Percentiles rank a stretch among this genome's conserved stretches.
phyloP scores from a whole-genome alignment of 225 moss, liverwort and hornwort species.

The Sphagnum tenellum region DNA sequence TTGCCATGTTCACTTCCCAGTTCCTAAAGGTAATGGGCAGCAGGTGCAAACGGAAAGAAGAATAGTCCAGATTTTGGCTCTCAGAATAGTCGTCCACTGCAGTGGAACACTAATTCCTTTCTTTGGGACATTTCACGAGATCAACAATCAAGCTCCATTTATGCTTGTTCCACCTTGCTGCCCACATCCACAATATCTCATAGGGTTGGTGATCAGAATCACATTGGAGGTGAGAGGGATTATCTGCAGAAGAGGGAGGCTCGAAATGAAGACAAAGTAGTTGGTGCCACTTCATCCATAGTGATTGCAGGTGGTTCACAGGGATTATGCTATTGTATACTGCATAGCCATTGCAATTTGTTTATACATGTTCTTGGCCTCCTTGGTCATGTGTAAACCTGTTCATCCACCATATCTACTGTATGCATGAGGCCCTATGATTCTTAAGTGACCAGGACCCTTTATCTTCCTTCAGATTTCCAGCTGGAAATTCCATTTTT shows the following conservation, averaged over 20 bases:
- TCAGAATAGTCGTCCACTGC: not conserved
- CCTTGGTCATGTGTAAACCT: not conserved
- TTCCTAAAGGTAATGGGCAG: slow-evolving; percentile 2
- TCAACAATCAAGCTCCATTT: slow-evolving; percentile 10
- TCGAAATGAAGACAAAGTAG: slow-evolving; percentile 5
- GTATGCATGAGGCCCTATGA: too few relatives aligned
- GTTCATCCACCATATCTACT: too few relatives aligned
- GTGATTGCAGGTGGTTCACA: slow-evolving; percentile 18
- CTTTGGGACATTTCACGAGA: slow-evolving; percentile 11
- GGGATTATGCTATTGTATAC: not conserved
- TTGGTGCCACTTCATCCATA: slow-evolving; percentile 4
- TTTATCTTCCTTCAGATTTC: too few relatives aligned
- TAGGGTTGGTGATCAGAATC: slow-evolving; percentile 11
- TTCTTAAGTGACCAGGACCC: too few relatives aligned
- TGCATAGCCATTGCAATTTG: not conserved
- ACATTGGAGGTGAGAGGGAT: slow-evolving; percentile 4
- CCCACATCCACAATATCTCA: not conserved
- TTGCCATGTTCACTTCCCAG: not conserved
- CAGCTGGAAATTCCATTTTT: not conserved
- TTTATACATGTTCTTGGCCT: not conserved
- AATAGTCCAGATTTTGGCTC: slow-evolving; percentile 12
- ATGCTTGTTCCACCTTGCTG: slow-evolving; percentile 2
- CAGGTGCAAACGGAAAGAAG: slow-evolving; percentile 14
- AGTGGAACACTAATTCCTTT: slow-evolving; percentile 11
- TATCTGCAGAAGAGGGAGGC: slow-evolving; percentile 4